Conservation (phyloP, 163 green algal genomes). For the Scenedesmus sp. region DNA sequence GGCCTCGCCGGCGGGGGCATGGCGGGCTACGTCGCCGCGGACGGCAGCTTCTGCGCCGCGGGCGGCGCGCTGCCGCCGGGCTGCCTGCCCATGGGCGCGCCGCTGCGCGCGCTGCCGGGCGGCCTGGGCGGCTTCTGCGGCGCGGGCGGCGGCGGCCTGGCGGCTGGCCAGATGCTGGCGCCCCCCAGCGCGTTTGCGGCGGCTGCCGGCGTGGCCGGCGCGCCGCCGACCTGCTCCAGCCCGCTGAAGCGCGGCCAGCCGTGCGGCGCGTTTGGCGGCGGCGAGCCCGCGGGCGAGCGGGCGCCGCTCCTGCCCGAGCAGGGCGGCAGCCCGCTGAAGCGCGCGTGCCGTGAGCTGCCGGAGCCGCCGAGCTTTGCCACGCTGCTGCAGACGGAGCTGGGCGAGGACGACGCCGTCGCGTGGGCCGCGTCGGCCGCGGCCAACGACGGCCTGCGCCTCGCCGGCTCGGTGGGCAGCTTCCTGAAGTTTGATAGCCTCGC, state of each 20-base stretch:
- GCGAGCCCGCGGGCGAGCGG: background rate
- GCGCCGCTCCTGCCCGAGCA: too few relatives aligned
- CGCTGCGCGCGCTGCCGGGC: too few relatives aligned
- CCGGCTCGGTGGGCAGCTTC: background rate
- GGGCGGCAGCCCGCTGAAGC: slow-evolving; percentile 20
- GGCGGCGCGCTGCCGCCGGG: background rate
- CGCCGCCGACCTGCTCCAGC: slow-evolving; percentile 27
- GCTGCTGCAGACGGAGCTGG: slow-evolving; percentile 10
- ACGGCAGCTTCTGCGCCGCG: too few relatives aligned
- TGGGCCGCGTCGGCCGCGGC: slow-evolving; percentile 15
- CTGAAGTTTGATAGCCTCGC: too few relatives aligned
- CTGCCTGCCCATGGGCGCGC: background rate
- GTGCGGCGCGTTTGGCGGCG: background rate
- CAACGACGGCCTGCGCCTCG: background rate
- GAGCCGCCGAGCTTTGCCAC: slow-evolving; percentile 22
- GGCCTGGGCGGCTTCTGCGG: background rate
- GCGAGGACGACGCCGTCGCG: slow-evolving; percentile 23
- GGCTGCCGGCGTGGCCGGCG: background rate
- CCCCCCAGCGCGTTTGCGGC: background rate
- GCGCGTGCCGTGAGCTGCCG: slow-evolving; percentile 18
- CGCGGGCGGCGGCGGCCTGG: background rate
- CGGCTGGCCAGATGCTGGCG: background rate
- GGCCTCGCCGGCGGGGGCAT: too few relatives aligned
- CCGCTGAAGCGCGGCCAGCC: slow-evolving; percentile 29
- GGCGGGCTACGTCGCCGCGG: too few relatives aligned